Evolutionary conservation across 2,329 filamentous ascomycete genomes (phyloP), one percentile per base, ranked within the genome.

Genomic region (Colletotrichum cereale): DNA sequence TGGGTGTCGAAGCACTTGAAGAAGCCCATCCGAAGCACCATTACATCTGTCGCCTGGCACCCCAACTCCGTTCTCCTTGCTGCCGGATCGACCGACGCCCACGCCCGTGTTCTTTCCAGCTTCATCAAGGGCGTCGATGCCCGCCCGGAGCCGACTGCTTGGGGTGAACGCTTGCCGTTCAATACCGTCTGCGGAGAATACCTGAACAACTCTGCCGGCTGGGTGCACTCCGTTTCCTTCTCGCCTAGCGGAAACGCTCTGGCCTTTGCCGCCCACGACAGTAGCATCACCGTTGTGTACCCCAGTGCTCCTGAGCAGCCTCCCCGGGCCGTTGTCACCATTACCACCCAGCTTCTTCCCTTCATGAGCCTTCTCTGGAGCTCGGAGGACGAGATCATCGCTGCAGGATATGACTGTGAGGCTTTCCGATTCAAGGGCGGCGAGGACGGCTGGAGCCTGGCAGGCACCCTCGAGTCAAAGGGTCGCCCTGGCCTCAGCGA

Each of bases 1-100:
- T 99, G 96, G 96, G 96, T 99, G 52, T 98, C 95, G 47, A 99
- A 99, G 88, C 96, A 99, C 84, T 85, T 99, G 79, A 98, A 98
- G 90, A 99, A 98, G 89, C 96, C 96, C 26, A 97, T 99, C 78
- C 93, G 96, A 76, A 97, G 95, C 81, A 99, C 96, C 68, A 96
- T 99, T 78, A 98, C 96, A 67, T 95, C 93, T 21, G 90, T 99
- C 55, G 92, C 92, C 68, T 99, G 96, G 96, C 96, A 99, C 83
- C 96, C 96, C 44, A 99, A 99, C 87, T 97, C 93, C 12, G 96
- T 99, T 21, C 89, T 99, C 40, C 87, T 99, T 31, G 96, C 96
- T 21, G 95, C 96, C 53, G 96, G 96, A 47, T 97, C 94, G n/a
- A 98, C 96, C 44, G 96, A 99, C 82, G 96, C 96, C 47, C 96